phyloP scores from a whole-genome alignment of 1,284 basidiomycete species.

The Ceratobasidium sp. region DNA sequence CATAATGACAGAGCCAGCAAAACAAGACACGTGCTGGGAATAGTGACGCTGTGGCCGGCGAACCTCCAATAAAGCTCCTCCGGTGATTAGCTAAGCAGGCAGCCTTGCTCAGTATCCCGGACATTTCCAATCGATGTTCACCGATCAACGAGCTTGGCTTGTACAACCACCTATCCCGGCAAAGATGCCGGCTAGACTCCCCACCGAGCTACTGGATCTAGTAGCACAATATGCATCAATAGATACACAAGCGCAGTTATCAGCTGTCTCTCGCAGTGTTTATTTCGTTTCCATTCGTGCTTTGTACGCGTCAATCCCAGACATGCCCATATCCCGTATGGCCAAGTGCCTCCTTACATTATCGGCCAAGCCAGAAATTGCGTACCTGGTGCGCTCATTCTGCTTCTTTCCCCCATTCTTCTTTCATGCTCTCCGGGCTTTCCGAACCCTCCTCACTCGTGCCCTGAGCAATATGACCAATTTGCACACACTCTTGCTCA shows the following conservation, averaged over 20 bases:
- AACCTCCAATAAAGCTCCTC: too few species aligned
- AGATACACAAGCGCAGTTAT: not conserved
- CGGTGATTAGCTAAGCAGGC: too few species aligned
- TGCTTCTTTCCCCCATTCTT: not conserved
- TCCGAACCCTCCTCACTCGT: not conserved
- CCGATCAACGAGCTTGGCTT: too few species aligned
- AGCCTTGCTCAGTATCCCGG: too few species aligned
- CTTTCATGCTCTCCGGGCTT: not conserved
- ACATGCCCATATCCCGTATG: not conserved
- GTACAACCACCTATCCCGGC: not conserved
- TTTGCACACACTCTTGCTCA: constrained; percentile 7
- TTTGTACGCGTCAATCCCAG: constrained; percentile 15
- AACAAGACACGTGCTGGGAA: too few species aligned
- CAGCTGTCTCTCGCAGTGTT: not conserved
- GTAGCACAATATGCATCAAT: not conserved
- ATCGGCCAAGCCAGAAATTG: not conserved
- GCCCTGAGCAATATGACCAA: constrained; percentile 20
- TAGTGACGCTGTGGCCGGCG: too few species aligned
- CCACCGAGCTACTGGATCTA: constrained; percentile 17
- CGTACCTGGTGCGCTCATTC: constrained; percentile 16
- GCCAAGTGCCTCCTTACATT: constrained; percentile 9
- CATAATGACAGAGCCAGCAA: too few species aligned
- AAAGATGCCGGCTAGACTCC: not conserved
- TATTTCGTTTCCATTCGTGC: not conserved
- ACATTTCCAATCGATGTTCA: too few species aligned